Percentiles rank a stretch among this genome's conserved stretches.
Evolutionary conservation across 2,329 filamentous ascomycete species (phyloP).

Genomic region (Ceratocystis huliohia): DNA sequence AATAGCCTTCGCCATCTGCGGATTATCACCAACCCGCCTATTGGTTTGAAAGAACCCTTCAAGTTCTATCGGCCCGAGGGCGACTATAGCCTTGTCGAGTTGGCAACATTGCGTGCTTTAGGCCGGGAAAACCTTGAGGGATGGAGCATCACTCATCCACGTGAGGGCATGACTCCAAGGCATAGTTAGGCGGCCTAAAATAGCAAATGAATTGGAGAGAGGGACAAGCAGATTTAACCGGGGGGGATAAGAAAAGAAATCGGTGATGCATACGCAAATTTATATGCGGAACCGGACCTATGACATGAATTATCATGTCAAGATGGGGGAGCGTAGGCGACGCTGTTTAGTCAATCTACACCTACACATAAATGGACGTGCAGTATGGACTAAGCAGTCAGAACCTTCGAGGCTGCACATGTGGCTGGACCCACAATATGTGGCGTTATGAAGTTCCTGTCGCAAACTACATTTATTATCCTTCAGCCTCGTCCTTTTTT

Average conservation of each 20-base stretch:
- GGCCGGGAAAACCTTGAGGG: conserved; percentile 35
- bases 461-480: background rate
- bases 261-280: no score
- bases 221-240: no score
- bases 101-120: conserved; percentile 39
- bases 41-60: conserved; percentile 33
- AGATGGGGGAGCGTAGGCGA: no score
- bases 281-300: no score
- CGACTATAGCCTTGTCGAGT: conserved; percentile 44
- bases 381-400: no score
- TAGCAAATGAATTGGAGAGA: no score
- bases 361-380: no score
- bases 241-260: no score
- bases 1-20: conserved; percentile 25
- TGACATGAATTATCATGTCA: no score
- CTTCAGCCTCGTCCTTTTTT: conserved; percentile 5
- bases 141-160: conserved; percentile 39
- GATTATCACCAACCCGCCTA: conserved; percentile 29
- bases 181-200: no score
- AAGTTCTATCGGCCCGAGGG: conserved; percentile 32
- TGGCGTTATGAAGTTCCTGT: background rate
- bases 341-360: no score
- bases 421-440: background rate
- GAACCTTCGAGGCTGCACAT: background rate
- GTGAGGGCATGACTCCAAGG: conserved; percentile 37